These are phyloP conservation scores for Populus tomentosa DNA, from an alignment of 441 rosid genomes.

Conservation along the genomic window DNA sequence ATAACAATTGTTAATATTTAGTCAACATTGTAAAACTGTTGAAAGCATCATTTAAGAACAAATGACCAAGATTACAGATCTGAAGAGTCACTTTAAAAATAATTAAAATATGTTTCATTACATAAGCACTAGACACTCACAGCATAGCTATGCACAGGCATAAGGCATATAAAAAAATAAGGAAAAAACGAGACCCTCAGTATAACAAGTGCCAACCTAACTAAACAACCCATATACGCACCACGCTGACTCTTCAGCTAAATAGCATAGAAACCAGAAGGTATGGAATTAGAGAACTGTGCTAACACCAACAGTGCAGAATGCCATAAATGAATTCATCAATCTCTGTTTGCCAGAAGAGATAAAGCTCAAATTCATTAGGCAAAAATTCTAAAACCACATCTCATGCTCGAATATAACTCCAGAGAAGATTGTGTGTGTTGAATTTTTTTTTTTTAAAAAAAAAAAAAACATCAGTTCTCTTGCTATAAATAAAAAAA, in stretches of 20 bases:
- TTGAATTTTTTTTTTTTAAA: too few species aligned
- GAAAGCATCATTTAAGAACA: background rate
- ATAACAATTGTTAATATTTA: background rate
- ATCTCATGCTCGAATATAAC: background rate
- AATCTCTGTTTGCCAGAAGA: background rate
- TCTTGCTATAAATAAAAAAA: background rate
- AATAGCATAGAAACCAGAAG: background rate
- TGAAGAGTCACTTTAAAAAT: background rate
- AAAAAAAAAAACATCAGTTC: background rate
- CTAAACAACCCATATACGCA: background rate
- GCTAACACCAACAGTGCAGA: background rate
- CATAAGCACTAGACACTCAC: background rate
- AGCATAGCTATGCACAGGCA: background rate
- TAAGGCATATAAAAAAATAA: background rate
- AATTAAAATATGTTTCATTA: background rate
- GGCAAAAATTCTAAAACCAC: background rate
- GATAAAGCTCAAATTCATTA: slow-evolving; percentile 1
- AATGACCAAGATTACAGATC: background rate
- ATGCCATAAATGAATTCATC: background rate
- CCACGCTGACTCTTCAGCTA: background rate
- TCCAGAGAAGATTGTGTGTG: background rate
- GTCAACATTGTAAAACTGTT: background rate
- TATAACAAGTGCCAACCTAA: background rate
- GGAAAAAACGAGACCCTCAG: background rate
- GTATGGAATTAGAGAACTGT: background rate